These are phyloP conservation scores for Gaeumannomyces sp. DNA, from an alignment of 2,329 filamentous ascomycete species.

Conservation along the genomic window DNA sequence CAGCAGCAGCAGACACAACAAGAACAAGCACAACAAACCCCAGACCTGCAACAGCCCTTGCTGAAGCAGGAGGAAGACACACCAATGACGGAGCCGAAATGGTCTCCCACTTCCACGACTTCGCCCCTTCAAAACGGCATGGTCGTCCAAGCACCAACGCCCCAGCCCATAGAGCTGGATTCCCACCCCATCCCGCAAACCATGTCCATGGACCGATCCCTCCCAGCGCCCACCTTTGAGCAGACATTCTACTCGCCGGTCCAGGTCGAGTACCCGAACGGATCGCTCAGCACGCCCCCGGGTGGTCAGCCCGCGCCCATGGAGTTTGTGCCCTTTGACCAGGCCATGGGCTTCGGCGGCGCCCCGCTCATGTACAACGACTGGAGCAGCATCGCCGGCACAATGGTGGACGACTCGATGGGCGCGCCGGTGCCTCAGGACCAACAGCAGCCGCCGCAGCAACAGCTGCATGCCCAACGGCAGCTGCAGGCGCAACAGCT, in stretches of 20 bases:
- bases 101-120: background rate
- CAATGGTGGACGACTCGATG: background rate
- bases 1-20: background rate
- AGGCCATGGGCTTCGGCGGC: conserved; percentile 1
- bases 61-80: conserved; percentile 1
- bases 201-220: conserved; percentile 3
- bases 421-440: background rate
- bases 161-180: background rate
- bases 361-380: background rate
- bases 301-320: background rate
- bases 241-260: conserved; percentile 6
- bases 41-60: conserved; percentile 2
- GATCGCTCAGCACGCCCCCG: background rate
- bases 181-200: background rate
- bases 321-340: conserved; percentile 4
- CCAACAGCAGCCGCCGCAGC: conserved; percentile 5
- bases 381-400: conserved; percentile 4
- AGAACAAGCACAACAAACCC: background rate
- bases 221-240: background rate
- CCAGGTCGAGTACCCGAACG: conserved; percentile 1
- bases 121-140: background rate
- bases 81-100: background rate
- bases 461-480: conserved; percentile 2
- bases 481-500: background rate
- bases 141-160: background rate